These are phyloP conservation scores for Ustilago cynodontis DNA, from an alignment of 1,284 basidiomycete species.

Conservation along the genomic window DNA sequence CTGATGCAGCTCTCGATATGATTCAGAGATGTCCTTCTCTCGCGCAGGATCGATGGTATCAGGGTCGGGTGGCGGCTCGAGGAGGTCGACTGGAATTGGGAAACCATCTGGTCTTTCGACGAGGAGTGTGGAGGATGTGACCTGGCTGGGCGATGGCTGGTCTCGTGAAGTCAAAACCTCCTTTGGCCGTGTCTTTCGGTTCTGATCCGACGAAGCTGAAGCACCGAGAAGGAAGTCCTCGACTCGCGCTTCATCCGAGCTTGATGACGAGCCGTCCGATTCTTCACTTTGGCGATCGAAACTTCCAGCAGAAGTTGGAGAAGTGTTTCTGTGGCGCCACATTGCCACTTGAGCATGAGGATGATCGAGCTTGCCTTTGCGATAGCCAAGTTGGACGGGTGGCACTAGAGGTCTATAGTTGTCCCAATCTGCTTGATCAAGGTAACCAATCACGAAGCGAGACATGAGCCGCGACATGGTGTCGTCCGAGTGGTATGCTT, in stretches of 20 bases:
- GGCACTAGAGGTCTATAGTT: conserved; percentile 86
- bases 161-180: background rate
- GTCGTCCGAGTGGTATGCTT: conserved; percentile 85
- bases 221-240: conserved; percentile 12
- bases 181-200: background rate
- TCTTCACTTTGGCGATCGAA: conserved; percentile 20
- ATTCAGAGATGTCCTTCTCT: conserved; percentile 80
- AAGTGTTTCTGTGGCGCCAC: conserved; percentile 52
- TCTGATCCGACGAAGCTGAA: background rate
- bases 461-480: conserved; percentile 77
- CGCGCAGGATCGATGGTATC: conserved; percentile 73
- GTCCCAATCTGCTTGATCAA: conserved; percentile 74
- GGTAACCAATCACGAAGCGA: conserved; percentile 81
- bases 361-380: conserved; percentile 63
- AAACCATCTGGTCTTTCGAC: conserved; percentile 50
- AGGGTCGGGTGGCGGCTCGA: conserved; percentile 71
- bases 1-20: conserved; percentile 84
- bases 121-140: conserved; percentile 8
- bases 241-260: conserved; percentile 22
- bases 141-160: background rate
- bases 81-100: conserved; percentile 63
- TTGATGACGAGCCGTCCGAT: conserved; percentile 10
- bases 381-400: conserved; percentile 83
- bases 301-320: conserved; percentile 9
- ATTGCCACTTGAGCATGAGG: conserved; percentile 63